Evolutionary conservation across 2,329 filamentous ascomycete genomes (phyloP).

Genomic region (Lithohypha guttulata): DNA sequence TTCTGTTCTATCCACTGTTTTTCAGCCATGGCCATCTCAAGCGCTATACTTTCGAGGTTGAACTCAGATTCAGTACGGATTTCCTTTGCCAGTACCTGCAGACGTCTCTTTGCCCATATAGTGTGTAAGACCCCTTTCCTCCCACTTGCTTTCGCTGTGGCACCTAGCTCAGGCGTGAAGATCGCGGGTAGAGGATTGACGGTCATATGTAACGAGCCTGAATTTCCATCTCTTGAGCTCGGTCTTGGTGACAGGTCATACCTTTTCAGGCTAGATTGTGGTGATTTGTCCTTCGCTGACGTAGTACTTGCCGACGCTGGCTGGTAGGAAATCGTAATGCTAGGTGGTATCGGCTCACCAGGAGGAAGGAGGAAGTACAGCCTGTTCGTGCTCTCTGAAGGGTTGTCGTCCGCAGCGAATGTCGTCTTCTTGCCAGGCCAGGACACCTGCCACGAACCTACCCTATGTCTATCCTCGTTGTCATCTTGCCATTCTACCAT

Average conservation of each 20-base stretch:
- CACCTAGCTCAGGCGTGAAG: constrained; percentile 65
- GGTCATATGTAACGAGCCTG: constrained; percentile 34
- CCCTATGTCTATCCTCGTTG: constrained; percentile 36
- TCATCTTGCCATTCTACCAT: constrained; percentile 85
- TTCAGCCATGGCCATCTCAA: constrained; percentile 75
- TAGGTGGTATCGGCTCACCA: constrained; percentile 57
- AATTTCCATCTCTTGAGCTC: constrained; percentile 28
- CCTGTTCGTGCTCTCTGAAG: constrained; percentile 45
- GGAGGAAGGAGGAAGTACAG: constrained; percentile 75
- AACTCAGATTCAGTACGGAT: constrained; percentile 60
- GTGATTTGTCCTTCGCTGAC: constrained; percentile 17
- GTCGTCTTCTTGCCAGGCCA: constrained; percentile 73
- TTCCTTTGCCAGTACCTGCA: constrained; percentile 65
- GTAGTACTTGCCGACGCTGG: constrained; percentile 31
- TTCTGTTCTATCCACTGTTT: constrained; percentile 76
- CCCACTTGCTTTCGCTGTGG: constrained; percentile 54
- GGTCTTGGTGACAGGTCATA: not conserved
- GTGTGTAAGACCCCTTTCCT: constrained; percentile 78
- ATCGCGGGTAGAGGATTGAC: constrained; percentile 80
- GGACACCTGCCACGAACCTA: constrained; percentile 61
- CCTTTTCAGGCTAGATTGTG: constrained; percentile 1
- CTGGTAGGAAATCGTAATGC: constrained; percentile 53
- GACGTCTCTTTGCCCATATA: constrained; percentile 75
- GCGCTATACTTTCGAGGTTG: constrained; percentile 70
- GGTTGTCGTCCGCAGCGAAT: constrained; percentile 53